These are phyloP conservation scores for Metschnikowia drakensbergensis DNA, from an alignment of 805 yeast species.

Conservation along the genomic window DNA sequence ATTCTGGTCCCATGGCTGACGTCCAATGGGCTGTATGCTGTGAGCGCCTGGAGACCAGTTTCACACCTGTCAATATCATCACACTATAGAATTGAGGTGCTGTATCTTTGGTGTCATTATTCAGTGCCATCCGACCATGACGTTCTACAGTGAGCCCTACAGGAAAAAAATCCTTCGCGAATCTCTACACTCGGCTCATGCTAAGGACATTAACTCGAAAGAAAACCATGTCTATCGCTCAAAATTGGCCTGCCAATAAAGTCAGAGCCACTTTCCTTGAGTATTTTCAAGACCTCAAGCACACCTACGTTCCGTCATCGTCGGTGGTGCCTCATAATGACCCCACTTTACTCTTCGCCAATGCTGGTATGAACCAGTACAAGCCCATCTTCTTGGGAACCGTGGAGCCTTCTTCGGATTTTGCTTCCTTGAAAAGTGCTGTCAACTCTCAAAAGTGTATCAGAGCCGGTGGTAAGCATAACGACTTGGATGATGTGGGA, in stretches of 20 bases:
- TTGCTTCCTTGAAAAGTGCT: constrained; percentile 81
- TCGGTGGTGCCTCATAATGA: constrained; percentile 97
- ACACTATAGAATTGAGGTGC: not conserved
- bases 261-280: constrained; percentile 85
- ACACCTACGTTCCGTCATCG: constrained; percentile 85
- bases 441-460: constrained; percentile 96
- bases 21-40: too few relatives aligned
- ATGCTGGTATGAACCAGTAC: constrained; percentile 99
- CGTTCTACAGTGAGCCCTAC: not conserved
- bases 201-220: constrained; percentile 18
- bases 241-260: constrained; percentile 43
- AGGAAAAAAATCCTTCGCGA: constrained; percentile 9
- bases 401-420: constrained; percentile 90
- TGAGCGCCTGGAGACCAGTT: too few relatives aligned
- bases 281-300: constrained; percentile 64
- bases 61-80: too few relatives aligned
- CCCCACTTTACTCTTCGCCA: constrained; percentile 93
- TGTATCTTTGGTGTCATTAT: not conserved
- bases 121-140: not conserved
- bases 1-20: too few relatives aligned
- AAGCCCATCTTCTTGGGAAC: constrained; percentile 97
- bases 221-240: constrained; percentile 15
- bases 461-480: constrained; percentile 99
- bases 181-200: constrained; percentile 8
- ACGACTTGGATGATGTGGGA: constrained; percentile 97